Evolutionary conservation across 495 filamentous ascomycete genomes (phyloP), one percentile per base, ranked within the genome.

Genomic region (Monascus purpureus): DNA sequence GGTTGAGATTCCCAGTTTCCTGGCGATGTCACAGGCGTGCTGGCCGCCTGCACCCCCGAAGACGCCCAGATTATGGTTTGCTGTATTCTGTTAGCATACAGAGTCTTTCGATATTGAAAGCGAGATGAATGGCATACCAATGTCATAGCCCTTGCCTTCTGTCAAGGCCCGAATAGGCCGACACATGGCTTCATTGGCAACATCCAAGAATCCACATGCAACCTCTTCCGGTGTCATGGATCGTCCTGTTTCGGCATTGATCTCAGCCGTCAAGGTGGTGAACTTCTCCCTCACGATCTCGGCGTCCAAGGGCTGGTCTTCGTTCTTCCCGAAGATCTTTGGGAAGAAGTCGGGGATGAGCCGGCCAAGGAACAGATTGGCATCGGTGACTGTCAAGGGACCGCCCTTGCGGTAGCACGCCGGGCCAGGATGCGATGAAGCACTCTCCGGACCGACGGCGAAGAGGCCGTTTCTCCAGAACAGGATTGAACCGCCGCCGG

Each of bases 381-480:
- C 88, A 52, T 96, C 88, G 0, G 88, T 96, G 13, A 96, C 86
- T 0, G 88, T 90, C 9, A 90, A 60, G 4, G 88, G 87, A 0
- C 88, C 88, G 0, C 85, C 90, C 56, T 96, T 96, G 4, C 88
- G 69, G 57, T 96, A 96, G 45, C 88, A 96, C 2, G 82, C 87
- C 4, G 88, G 88, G 2, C 88, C 88, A 1, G 88, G 88, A 49
- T 95, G 87, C 4, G 88, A 90, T 18, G 84, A 77, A 0, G 87
- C 88, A 2, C 83, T 92, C 50, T 96, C 90, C 2, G 88, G 88
- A 0, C 88, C 88, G 17, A 95, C 88, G 11, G 90, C 84, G 45
- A 96, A 96, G 7, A 96, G 62, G 4, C 90, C 88, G 39, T 96
- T 95, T 26, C 76, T 72, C 67, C 78, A 96, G 45, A 86, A 84